Conservation (phyloP, 2,329 filamentous ascomycete genomes). For the Endoconidiophora laricicola region DNA sequence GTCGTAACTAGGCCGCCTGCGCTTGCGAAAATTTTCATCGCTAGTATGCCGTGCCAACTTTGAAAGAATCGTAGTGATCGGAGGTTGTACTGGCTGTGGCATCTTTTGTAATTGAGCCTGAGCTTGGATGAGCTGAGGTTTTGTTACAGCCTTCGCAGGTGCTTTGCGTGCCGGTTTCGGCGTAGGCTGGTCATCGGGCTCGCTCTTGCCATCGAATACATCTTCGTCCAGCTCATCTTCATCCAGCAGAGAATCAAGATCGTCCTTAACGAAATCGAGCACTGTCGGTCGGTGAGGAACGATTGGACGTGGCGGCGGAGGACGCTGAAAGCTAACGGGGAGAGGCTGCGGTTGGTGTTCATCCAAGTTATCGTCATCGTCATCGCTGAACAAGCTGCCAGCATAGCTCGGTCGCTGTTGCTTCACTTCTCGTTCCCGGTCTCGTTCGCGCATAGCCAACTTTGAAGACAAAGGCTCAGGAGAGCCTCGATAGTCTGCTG, state of each 20-base stretch:
- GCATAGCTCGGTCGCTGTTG: neutral
- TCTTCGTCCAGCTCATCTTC: constrained; percentile 8
- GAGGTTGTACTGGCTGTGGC: neutral
- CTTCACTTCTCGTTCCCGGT: neutral
- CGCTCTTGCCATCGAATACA: constrained; percentile 2
- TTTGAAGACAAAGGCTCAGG: constrained; percentile 4
- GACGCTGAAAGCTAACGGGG: neutral
- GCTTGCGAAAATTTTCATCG: constrained; percentile 20
- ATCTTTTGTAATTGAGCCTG: constrained; percentile 2
- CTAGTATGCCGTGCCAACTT: constrained; percentile 7
- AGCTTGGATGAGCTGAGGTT: constrained; percentile 2
- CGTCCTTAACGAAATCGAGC: constrained; percentile 8
- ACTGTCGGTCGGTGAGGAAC: constrained; percentile 8
- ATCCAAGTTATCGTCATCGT: constrained; percentile 7
- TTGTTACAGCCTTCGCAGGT: neutral
- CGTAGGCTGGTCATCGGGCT: constrained; percentile 5
- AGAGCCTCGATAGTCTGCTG: constrained; percentile 5
- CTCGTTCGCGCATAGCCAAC: constrained; percentile 1
- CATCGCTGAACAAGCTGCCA: constrained; percentile 1
- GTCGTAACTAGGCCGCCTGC: constrained; percentile 30
- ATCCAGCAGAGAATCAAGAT: constrained; percentile 10
- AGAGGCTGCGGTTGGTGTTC: neutral
- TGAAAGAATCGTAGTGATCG: constrained; percentile 3
- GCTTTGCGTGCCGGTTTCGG: constrained; percentile 9
- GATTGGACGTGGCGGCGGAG: constrained; percentile 1